Conservation (phyloP, 768 basidiomycete genomes). For the Pulveroboletus sp. region DNA sequence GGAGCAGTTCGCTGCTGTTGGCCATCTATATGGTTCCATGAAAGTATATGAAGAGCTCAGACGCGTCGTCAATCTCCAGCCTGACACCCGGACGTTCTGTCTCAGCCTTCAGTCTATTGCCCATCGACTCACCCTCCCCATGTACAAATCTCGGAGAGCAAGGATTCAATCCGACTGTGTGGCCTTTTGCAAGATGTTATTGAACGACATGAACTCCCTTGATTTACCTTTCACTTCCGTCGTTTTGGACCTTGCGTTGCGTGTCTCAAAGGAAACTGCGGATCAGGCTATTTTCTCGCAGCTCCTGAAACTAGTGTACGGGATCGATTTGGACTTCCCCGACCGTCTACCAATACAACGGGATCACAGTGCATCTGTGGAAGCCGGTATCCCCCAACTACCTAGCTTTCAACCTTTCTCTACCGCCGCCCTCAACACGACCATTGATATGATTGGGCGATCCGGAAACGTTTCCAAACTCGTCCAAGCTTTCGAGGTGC, state of each 20-base stretch:
- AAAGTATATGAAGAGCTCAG: slow-evolving; percentile 59
- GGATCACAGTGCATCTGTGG: slow-evolving; percentile 3
- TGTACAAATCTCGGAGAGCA: slow-evolving; percentile 34
- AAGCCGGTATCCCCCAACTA: slow-evolving; percentile 10
- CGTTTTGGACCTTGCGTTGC: slow-evolving; percentile 62
- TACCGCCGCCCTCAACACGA: slow-evolving; percentile 65
- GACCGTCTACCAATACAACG: slow-evolving; percentile 49
- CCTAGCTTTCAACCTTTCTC: slow-evolving; percentile 46
- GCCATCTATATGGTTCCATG: slow-evolving; percentile 58
- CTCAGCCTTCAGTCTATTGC: slow-evolving; percentile 67
- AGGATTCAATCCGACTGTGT: slow-evolving; percentile 40
- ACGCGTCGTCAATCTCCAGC: slow-evolving; percentile 37
- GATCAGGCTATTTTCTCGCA: slow-evolving; percentile 52
- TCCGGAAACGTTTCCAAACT: slow-evolving; percentile 58
- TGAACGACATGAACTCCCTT: slow-evolving; percentile 53
- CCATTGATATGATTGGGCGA: slow-evolving; percentile 65
- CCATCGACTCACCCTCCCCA: slow-evolving; percentile 60
- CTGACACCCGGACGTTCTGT: slow-evolving; percentile 53
- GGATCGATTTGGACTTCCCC: slow-evolving; percentile 70
- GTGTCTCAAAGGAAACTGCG: slow-evolving; percentile 60
- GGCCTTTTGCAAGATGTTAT: slow-evolving; percentile 44
- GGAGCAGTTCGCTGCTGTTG: slow-evolving; percentile 69
- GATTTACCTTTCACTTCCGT: slow-evolving; percentile 49
- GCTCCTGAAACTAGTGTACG: slow-evolving; percentile 66
- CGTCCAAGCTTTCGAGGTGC: slow-evolving; percentile 72